Percentiles rank a stretch among this genome's conserved stretches.
phyloP scores from a whole-genome alignment of 306 rosid genomes.

The Cucumis hystrix region DNA sequence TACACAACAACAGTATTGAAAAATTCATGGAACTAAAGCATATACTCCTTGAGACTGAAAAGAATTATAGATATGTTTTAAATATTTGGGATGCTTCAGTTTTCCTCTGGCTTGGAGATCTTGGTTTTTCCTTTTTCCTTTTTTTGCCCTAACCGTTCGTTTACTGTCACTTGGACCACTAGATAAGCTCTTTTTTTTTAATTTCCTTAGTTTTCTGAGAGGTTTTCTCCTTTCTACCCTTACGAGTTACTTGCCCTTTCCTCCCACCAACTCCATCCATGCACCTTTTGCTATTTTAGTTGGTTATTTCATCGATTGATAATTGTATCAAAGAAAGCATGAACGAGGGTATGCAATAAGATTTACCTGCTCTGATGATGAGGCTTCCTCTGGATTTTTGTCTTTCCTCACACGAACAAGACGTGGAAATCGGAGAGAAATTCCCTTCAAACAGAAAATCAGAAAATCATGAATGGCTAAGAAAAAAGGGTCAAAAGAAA shows the following conservation, averaged over 20 bases:
- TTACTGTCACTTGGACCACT: neutral
- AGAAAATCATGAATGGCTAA: neutral
- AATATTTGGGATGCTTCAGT: neutral
- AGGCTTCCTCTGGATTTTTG: slow-evolving; percentile 73
- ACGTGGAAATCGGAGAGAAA: slow-evolving; percentile 89
- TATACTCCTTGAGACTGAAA: neutral
- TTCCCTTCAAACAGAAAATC: slow-evolving; percentile 34
- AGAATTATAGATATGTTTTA: neutral
- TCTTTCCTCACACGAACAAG: slow-evolving; percentile 68
- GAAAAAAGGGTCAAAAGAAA: slow-evolving; percentile 1
- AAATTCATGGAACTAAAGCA: neutral
- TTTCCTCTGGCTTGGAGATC: neutral
- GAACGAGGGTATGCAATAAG: neutral
- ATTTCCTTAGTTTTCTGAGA: no score
- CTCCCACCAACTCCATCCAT: neutral
- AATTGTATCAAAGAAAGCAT: neutral
- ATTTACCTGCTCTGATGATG: slow-evolving; percentile 72
- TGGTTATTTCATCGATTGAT: neutral
- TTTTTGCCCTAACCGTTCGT: neutral
- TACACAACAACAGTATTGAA: neutral
- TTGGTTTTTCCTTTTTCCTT: neutral
- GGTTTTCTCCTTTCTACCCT: neutral
- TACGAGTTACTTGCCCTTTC: neutral
- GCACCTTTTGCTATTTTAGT: neutral
- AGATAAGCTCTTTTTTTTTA: neutral